These are phyloP conservation scores for Alloteropsis semialata DNA, from an alignment of 176 grass and related monocot species.

Conservation along the genomic window DNA sequence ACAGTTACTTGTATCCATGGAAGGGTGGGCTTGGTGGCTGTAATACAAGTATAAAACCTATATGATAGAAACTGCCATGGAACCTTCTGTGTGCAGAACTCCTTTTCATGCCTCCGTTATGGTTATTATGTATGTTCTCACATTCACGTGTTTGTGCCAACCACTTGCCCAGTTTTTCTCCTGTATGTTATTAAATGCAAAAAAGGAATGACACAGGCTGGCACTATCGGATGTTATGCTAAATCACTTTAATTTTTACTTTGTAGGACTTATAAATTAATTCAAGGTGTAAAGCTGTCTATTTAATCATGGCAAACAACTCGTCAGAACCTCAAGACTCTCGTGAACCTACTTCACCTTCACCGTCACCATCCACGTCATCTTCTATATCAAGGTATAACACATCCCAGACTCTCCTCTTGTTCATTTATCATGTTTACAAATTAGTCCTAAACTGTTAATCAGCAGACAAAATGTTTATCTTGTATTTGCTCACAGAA, in stretches of 20 bases:
- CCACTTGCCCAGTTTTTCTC: neutral
- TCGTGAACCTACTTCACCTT: conserved; percentile 47
- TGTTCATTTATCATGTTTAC: neutral
- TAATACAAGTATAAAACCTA: neutral
- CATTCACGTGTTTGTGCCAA: neutral
- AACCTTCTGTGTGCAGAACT: neutral
- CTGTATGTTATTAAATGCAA: conserved; percentile 9
- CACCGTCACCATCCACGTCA: conserved; percentile 58
- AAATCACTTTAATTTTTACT: conserved; percentile 2
- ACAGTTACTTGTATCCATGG: neutral
- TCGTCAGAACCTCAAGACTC: conserved; percentile 36
- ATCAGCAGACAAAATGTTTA: neutral
- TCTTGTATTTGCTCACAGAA: neutral
- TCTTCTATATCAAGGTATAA: conserved; percentile 84
- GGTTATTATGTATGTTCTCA: neutral
- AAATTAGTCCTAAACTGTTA: neutral
- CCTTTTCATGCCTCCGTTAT: neutral
- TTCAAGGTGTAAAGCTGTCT: conserved; percentile 10
- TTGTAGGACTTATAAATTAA: conserved; percentile 32
- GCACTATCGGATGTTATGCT: conserved; percentile 15
- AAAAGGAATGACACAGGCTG: conserved; percentile 15
- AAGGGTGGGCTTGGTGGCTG: neutral
- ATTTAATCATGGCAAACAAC: conserved; percentile 54
- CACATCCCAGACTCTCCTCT: neutral
- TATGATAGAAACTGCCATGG: neutral